Evolutionary conservation across 1,139 yeast genomes (phyloP).

Genomic region (Wickerhamomyces sp.): DNA sequence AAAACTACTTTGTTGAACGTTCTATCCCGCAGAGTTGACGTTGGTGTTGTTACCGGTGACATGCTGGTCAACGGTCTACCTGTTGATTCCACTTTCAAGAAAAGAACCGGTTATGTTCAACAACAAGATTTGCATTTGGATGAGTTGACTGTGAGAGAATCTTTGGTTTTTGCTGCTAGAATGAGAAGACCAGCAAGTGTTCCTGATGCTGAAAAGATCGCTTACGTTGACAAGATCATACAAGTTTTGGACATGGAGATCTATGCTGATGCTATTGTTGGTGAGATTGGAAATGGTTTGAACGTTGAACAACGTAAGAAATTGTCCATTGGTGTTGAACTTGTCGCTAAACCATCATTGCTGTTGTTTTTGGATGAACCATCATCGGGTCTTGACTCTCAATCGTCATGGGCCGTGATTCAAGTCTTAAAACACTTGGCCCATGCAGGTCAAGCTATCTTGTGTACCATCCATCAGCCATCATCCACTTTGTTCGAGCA

Average conservation of each 20-base stretch:
- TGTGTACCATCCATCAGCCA: slow-evolving; percentile 53
- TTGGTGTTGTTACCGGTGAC: slow-evolving; percentile 50
- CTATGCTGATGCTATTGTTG: slow-evolving; percentile 69
- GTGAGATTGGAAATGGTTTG: slow-evolving; percentile 52
- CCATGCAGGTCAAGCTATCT: slow-evolving; percentile 45
- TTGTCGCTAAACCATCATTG: slow-evolving; percentile 74
- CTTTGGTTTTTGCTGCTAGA: slow-evolving; percentile 60
- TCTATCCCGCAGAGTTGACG: slow-evolving; percentile 47
- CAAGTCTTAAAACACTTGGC: slow-evolving; percentile 41
- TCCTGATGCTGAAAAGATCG: slow-evolving; percentile 50
- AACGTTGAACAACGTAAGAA: slow-evolving; percentile 69
- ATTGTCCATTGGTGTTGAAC: slow-evolving; percentile 71
- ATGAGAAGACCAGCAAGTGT: slow-evolving; percentile 53
- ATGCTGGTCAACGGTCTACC: slow-evolving; percentile 48
- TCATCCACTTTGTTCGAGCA: slow-evolving; percentile 45
- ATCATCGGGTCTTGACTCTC: slow-evolving; percentile 72
- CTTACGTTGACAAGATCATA: slow-evolving; percentile 60
- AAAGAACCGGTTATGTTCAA: slow-evolving; percentile 53
- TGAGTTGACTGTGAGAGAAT: slow-evolving; percentile 48
- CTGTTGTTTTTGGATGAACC: slow-evolving; percentile 26
- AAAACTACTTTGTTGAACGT: slow-evolving; percentile 59
- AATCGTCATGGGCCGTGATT: slow-evolving; percentile 51
- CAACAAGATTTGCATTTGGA: slow-evolving; percentile 51
- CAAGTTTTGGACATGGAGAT: slow-evolving; percentile 55
- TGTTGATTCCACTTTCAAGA: slow-evolving; percentile 37